phyloP scores from a whole-genome alignment of 1,139 yeast genomes.

The Taphrina betulina region DNA sequence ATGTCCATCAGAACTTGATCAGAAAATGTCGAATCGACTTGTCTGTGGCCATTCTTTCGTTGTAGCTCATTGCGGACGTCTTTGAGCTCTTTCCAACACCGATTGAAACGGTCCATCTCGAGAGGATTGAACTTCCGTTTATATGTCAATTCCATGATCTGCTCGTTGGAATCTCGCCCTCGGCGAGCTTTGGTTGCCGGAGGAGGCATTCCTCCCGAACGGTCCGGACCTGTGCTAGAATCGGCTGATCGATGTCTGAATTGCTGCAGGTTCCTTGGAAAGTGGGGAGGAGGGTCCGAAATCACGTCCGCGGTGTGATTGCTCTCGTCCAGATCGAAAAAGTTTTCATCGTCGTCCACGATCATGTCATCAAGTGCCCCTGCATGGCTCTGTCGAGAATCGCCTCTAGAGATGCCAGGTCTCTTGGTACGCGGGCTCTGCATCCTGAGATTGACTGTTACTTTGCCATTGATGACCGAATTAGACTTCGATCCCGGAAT shows the following conservation, averaged over 20 bases:
- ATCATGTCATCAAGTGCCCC: constrained; percentile 10
- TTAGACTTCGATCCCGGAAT: constrained; percentile 24
- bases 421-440: constrained; percentile 21
- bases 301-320: neutral
- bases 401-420: neutral
- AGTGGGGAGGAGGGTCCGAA: constrained; percentile 2
- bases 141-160: constrained; percentile 11
- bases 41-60: constrained; percentile 15
- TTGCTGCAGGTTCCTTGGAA: constrained; percentile 4
- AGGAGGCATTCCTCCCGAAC: neutral
- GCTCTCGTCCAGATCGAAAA: neutral
- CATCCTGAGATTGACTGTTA: constrained; percentile 21
- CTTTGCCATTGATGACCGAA: constrained; percentile 8
- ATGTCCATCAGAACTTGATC: constrained; percentile 31
- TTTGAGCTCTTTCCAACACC: constrained; percentile 27
- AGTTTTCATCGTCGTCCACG: constrained; percentile 9
- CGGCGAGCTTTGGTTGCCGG: constrained; percentile 11
- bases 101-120: constrained; percentile 24
- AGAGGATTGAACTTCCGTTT: constrained; percentile 11
- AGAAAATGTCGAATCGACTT: constrained; percentile 20
- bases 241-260: neutral
- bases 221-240: neutral
- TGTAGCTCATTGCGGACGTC: constrained; percentile 17
- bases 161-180: constrained; percentile 3
- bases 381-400: constrained; percentile 5